These are phyloP conservation scores for Malassezia sp. DNA, from an alignment of 1,284 basidiomycete genomes.

Conservation along the genomic window DNA sequence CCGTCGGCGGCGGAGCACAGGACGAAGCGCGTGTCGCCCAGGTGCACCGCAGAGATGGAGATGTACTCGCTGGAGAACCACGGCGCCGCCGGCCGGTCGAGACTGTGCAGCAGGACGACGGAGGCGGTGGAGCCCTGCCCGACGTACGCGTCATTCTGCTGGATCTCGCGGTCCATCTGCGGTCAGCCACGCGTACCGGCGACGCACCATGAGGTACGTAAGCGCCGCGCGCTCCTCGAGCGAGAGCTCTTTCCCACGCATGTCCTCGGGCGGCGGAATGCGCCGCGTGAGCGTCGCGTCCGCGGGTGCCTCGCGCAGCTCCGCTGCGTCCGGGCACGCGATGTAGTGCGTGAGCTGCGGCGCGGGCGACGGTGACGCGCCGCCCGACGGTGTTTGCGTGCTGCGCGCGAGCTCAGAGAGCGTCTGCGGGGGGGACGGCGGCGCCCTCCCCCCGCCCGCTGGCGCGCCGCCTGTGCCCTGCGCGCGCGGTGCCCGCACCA, in stretches of 20 bases:
- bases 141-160: slow-evolving; percentile 24
- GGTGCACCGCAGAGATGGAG: slow-evolving; percentile 68
- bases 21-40: slow-evolving; percentile 70
- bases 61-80: slow-evolving; percentile 45
- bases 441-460: background rate
- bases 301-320: no score
- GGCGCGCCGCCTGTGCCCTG: slow-evolving; percentile 23
- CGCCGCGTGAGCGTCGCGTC: slow-evolving; percentile 16
- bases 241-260: slow-evolving; percentile 26
- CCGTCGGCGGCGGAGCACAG: slow-evolving; percentile 66
- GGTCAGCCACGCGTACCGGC: background rate
- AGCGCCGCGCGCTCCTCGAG: slow-evolving; percentile 41
- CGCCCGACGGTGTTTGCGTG: background rate
- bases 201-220: slow-evolving; percentile 28
- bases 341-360: background rate
- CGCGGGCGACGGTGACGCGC: background rate
- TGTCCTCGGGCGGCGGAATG: slow-evolving; percentile 23
- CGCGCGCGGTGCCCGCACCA: background rate
- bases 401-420: slow-evolving; percentile 1
- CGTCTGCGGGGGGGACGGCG: background rate
- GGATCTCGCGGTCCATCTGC: slow-evolving; percentile 35
- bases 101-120: slow-evolving; percentile 72
- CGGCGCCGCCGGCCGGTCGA: slow-evolving; percentile 57
- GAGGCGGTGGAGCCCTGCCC: slow-evolving; percentile 73
- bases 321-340: background rate